Evolutionary conservation across 192 early-diverging fungal species (phyloP), one percentile per base, ranked within the genome.

Genomic region (Umbelopsis isabellina): DNA sequence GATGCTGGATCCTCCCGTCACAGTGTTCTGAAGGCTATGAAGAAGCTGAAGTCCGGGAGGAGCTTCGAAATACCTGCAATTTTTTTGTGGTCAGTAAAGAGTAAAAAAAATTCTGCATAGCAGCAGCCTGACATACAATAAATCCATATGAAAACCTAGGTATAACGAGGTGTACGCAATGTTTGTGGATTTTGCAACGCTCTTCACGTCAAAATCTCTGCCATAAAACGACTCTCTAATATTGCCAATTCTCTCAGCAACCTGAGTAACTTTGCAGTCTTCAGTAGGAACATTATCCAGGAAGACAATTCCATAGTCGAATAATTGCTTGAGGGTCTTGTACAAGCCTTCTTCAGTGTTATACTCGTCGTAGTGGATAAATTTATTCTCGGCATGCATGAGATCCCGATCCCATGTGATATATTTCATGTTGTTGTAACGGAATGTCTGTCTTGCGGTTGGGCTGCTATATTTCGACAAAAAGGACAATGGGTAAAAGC

Each of bases 141-240:
- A 78, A 84, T 95, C 93, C 93, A 94, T 94, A 71, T 95, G 93
- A 47, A 93, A 85, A 0, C 92, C 92, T 18, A 95, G 82, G 71
- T 90, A 83, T 25, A 95, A 80, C 52, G 80, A 83, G 0, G 93
- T 94, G 72, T 95, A 95, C 4, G 93, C 93, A 79, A 95, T 92
- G 78, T 95, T 95, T 67, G 87, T 92, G 13, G 91, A 85, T 51
- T 92, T 79, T 6, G 85, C 85, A 3, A 90, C 78, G 46, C 83
- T 91, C 78, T 91, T 91, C 35, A 95, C 93, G 78, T 95, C 86
- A 86, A 88, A 94, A 20, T 84, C 84, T 10, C 75, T 53, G 4
- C 92, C 92, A 80, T 95, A 95, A 71, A 95, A 91, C 0, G 91
- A 90, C 45, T 92, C 82, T 65, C 84, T 73, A 33, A 94, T 68